Conservation (phyloP, 768 basidiomycete species). For the Leccinum broughii region DNA sequence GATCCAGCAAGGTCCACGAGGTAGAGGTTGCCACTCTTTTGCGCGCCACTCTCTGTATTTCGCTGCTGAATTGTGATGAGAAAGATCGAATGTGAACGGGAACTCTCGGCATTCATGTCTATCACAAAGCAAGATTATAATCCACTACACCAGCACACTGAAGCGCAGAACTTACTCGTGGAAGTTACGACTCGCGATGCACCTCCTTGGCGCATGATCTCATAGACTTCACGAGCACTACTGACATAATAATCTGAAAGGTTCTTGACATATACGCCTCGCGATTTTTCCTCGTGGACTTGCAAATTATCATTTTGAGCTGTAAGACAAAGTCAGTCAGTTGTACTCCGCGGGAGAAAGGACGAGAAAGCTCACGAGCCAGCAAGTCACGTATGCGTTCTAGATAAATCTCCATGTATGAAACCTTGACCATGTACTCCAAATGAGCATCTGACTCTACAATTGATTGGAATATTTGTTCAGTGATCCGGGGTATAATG, state of each 20-base stretch:
- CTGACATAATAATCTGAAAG: slow-evolving; percentile 98
- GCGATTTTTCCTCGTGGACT: slow-evolving; percentile 96
- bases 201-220: slow-evolving; percentile 98
- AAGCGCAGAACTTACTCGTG: slow-evolving; percentile 68
- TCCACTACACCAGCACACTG: not conserved
- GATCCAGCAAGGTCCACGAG: slow-evolving; percentile 98
- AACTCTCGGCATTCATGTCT: slow-evolving; percentile 99
- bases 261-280: slow-evolving; percentile 97
- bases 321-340: slow-evolving; percentile 23
- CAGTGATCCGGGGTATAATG: slow-evolving; percentile 96
- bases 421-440: slow-evolving; percentile 99
- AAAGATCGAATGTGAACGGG: slow-evolving; percentile 98
- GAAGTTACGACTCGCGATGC: slow-evolving; percentile 88
- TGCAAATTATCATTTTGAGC: slow-evolving; percentile 99
- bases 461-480: slow-evolving; percentile 98
- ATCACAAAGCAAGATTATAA: slow-evolving; percentile 9
- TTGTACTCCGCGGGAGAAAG: not conserved
- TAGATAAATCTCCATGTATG: slow-evolving; percentile 99
- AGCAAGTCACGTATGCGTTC: slow-evolving; percentile 94
- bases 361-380: slow-evolving; percentile 65
- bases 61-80: slow-evolving; percentile 96
- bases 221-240: slow-evolving; percentile 93
- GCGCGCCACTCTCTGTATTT: slow-evolving; percentile 93
- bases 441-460: slow-evolving; percentile 92
- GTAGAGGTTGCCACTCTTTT: slow-evolving; percentile 96